Evolutionary conservation across 2,329 filamentous ascomycete genomes (phyloP).

Genomic region (Exophiala alcalophila): DNA sequence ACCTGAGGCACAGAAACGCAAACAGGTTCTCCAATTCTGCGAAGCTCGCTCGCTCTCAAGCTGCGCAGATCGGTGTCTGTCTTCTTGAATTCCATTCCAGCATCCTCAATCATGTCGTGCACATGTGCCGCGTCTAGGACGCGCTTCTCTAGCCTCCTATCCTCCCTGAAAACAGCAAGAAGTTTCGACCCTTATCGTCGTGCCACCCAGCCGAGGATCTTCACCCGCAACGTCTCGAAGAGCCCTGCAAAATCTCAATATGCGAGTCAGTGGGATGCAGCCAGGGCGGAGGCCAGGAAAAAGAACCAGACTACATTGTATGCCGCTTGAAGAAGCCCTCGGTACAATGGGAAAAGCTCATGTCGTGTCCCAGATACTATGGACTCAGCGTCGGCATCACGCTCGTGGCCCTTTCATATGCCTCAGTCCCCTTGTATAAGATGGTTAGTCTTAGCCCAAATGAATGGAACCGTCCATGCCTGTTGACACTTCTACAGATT

Average conservation of each 20-base stretch:
- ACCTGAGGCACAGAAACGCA: no score
- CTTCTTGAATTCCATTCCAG: background rate
- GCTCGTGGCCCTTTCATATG: constrained; percentile 62
- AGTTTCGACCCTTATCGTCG: no score
- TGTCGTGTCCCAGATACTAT: constrained; percentile 53
- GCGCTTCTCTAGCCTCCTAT: background rate
- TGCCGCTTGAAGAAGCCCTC: background rate
- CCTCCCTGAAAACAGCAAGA: background rate
- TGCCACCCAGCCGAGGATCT: background rate
- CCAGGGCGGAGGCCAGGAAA: constrained; percentile 22
- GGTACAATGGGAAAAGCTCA: constrained; percentile 4
- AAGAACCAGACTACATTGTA: constrained; percentile 30
- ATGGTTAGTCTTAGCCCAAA: constrained; percentile 47
- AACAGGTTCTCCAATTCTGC: no score
- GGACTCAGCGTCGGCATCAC: constrained; percentile 61
- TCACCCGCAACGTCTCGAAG: constrained; percentile 16
- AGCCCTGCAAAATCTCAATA: constrained; percentile 16
- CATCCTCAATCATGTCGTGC: constrained; percentile 1
- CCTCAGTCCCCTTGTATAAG: constrained; percentile 65
- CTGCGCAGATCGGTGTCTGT: background rate
- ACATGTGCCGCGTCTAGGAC: background rate
- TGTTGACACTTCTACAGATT: constrained; percentile 37
- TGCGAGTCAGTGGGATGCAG: constrained; percentile 23
- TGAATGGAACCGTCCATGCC: background rate
- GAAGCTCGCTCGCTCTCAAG: no score